Percentiles rank a stretch among this genome's conserved stretches.
phyloP scores from a whole-genome alignment of 148 eudicot genomes.

The Cornus florida region DNA sequence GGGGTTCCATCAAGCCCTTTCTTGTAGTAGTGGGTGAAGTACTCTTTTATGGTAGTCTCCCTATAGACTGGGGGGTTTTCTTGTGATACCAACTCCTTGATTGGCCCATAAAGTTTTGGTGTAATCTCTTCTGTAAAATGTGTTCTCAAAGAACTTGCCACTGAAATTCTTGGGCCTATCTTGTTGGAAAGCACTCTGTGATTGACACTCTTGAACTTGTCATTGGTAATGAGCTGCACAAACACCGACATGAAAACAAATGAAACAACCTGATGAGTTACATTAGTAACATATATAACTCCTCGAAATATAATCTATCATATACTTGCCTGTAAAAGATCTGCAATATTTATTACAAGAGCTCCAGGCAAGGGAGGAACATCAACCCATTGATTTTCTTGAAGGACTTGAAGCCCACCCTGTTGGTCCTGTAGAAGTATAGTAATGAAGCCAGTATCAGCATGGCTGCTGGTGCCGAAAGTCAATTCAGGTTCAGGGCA shows the following conservation, averaged over 20 bases:
- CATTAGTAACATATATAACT: not conserved
- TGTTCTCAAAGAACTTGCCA: constrained; percentile 14
- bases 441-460: constrained; percentile 27
- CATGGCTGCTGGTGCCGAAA: constrained; percentile 20
- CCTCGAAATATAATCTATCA: not conserved
- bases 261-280: not conserved
- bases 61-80: constrained; percentile 23
- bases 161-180: constrained; percentile 26
- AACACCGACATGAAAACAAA: not conserved
- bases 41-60: constrained; percentile 26
- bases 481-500: constrained; percentile 37
- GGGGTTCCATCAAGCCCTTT: constrained; percentile 43
- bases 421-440: constrained; percentile 25
- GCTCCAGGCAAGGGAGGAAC: constrained; percentile 23
- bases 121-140: not conserved
- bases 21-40: constrained; percentile 6
- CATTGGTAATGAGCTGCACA: constrained; percentile 25
- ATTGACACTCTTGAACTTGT: constrained; percentile 24
- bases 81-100: constrained; percentile 20
- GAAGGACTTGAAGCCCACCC: constrained; percentile 32
- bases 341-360: constrained; percentile 27
- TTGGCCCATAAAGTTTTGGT: constrained; percentile 19
- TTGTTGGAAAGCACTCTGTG: constrained; percentile 24
- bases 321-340: constrained; percentile 21
- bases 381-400: constrained; percentile 27